phyloP scores from a whole-genome alignment of 805 yeast genomes.

The Hemisphaericaspora nanyangensis region DNA sequence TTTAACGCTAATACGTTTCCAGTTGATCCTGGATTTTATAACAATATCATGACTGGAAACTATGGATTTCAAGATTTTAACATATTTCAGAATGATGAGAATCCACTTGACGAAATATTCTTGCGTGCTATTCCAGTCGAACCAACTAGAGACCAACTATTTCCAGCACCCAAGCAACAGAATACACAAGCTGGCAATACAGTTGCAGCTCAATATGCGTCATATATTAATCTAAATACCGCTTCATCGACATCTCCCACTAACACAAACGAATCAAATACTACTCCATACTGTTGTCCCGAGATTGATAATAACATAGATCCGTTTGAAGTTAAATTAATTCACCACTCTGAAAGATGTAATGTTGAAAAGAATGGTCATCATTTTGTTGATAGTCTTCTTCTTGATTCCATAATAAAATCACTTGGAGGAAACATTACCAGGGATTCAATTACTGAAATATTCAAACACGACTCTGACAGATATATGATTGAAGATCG shows the following conservation, averaged over 20 bases:
- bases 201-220: background rate
- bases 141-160: conserved; percentile 5
- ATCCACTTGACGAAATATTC: conserved; percentile 38
- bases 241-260: conserved; percentile 31
- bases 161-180: background rate
- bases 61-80: conserved; percentile 35
- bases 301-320: conserved; percentile 1
- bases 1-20: background rate
- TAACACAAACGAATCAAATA: conserved; percentile 21
- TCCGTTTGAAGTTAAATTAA: conserved; percentile 12
- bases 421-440: conserved; percentile 12
- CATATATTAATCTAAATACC: background rate
- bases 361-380: conserved; percentile 31
- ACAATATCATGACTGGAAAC: background rate
- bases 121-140: conserved; percentile 5
- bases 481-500: conserved; percentile 26
- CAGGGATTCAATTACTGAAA: background rate
- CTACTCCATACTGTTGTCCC: conserved; percentile 6
- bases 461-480: conserved; percentile 13
- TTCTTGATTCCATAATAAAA: conserved; percentile 34
- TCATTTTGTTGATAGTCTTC: conserved; percentile 31
- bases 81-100: conserved; percentile 31
- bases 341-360: conserved; percentile 16
- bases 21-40: background rate
- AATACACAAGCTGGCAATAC: background rate